These are phyloP conservation scores for Curvularia spicifera DNA, from an alignment of 2,329 filamentous ascomycete species.

Conservation along the genomic window DNA sequence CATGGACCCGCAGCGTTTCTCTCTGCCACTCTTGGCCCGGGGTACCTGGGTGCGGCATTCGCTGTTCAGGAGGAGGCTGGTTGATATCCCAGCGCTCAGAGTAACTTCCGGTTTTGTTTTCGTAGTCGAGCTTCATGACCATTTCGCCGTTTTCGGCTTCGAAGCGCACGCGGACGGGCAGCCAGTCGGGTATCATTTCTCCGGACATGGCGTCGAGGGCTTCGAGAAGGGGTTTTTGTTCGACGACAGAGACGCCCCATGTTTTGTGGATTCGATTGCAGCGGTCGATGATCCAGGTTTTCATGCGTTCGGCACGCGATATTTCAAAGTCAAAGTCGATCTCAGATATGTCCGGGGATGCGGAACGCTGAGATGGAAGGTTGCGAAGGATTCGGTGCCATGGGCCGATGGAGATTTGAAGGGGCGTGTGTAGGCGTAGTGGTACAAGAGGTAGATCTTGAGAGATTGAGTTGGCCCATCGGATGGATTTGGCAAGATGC, in stretches of 20 bases:
- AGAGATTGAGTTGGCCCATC: conserved; percentile 30
- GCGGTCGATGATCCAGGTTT: conserved; percentile 27
- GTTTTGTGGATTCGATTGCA: conserved; percentile 33
- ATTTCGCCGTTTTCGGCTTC: conserved; percentile 38
- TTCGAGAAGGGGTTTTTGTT: conserved; percentile 29
- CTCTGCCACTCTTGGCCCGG: conserved; percentile 14
- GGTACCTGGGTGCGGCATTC: background rate
- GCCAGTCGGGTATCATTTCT: conserved; percentile 38
- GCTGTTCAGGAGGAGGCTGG: conserved; percentile 3
- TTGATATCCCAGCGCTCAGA: conserved; percentile 18
- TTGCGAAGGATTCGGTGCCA: conserved; percentile 33
- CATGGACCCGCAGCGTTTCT: conserved; percentile 4
- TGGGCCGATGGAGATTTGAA: conserved; percentile 35
- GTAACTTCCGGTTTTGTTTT: conserved; percentile 21
- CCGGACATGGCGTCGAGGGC: conserved; percentile 35
- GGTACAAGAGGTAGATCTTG: conserved; percentile 34
- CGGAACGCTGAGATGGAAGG: conserved; percentile 1
- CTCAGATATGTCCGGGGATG: background rate
- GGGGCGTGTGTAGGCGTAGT: conserved; percentile 37
- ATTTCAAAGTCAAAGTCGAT: conserved; percentile 12
- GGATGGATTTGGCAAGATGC: conserved; percentile 29
- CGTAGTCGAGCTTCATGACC: conserved; percentile 40
- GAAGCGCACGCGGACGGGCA: conserved; percentile 36
- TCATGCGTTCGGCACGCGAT: conserved; percentile 30
- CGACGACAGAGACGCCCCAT: conserved; percentile 32